Evolutionary conservation across 805 yeast genomes (phyloP).

Genomic region (Barnettozyma pratensis): DNA sequence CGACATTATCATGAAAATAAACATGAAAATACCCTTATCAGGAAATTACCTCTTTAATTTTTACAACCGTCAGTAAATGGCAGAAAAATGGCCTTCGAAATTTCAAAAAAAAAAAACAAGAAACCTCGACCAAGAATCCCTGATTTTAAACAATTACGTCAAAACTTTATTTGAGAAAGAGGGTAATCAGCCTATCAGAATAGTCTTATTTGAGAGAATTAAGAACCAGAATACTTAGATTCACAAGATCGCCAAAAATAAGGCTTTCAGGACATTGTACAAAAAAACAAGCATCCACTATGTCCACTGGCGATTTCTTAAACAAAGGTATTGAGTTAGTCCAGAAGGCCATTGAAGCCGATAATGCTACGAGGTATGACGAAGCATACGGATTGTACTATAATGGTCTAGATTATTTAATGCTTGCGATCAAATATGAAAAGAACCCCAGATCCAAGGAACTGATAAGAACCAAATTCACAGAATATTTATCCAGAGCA

Average conservation of each 20-base stretch:
- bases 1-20: not conserved
- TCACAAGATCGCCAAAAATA: too few relatives aligned
- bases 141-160: too few relatives aligned
- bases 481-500: slow-evolving; percentile 88
- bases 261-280: not conserved
- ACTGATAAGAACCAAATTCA: slow-evolving; percentile 79
- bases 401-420: slow-evolving; percentile 88
- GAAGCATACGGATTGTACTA: slow-evolving; percentile 93
- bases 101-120: not conserved
- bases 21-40: not conserved
- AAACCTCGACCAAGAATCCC: not conserved
- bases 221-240: too few relatives aligned
- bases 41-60: not conserved
- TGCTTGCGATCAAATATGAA: slow-evolving; percentile 94
- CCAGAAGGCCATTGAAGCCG: slow-evolving; percentile 93
- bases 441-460: slow-evolving; percentile 88
- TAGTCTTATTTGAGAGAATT: too few relatives aligned
- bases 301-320: slow-evolving; percentile 67
- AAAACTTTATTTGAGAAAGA: too few relatives aligned
- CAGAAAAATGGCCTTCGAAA: not conserved
- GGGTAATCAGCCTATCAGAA: not conserved
- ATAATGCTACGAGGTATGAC: slow-evolving; percentile 80
- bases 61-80: not conserved
- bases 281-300: slow-evolving; percentile 6
- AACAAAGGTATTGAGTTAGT: slow-evolving; percentile 94